phyloP scores from a whole-genome alignment of 176 grass and related monocot species.

The Avena eriantha region DNA sequence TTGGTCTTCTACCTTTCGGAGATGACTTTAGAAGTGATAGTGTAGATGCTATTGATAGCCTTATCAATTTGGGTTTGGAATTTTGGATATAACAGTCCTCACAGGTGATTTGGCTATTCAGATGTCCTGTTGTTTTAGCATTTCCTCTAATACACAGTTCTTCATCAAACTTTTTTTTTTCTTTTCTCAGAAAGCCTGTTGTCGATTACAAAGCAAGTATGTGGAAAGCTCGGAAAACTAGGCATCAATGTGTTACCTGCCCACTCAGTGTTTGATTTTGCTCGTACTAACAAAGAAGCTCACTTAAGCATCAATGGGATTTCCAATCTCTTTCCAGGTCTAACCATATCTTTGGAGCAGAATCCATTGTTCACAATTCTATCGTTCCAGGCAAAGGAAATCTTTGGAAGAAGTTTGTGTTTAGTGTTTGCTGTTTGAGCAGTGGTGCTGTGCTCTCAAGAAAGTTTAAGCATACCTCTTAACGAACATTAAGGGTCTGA shows the following conservation, averaged over 20 bases:
- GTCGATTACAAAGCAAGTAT: conserved; percentile 48
- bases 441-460: not conserved
- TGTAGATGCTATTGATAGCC: conserved; percentile 36
- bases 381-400: not conserved
- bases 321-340: conserved; percentile 50
- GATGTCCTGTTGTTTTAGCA: conserved; percentile 9
- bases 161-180: conserved; percentile 36
- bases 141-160: conserved; percentile 17
- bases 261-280: conserved; percentile 45
- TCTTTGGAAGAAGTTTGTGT: conserved; percentile 32
- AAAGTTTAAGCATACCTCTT: not conserved
- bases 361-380: not conserved
- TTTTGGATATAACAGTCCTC: conserved; percentile 50
- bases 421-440: conserved; percentile 16
- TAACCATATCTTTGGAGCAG: conserved; percentile 17
- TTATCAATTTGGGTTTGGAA: conserved; percentile 53
- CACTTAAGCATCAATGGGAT: conserved; percentile 46
- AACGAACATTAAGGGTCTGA: not conserved
- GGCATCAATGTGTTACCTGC: conserved; percentile 49
- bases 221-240: conserved; percentile 57
- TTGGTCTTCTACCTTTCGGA: conserved; percentile 58
- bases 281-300: conserved; percentile 35
- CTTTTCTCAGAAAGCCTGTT: conserved; percentile 45
- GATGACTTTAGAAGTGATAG: conserved; percentile 57
- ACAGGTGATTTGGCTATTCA: conserved; percentile 36